These are phyloP conservation scores for Schoenoplectus triqueter DNA, from an alignment of 202 grass and related monocot genomes.

Conservation along the genomic window DNA sequence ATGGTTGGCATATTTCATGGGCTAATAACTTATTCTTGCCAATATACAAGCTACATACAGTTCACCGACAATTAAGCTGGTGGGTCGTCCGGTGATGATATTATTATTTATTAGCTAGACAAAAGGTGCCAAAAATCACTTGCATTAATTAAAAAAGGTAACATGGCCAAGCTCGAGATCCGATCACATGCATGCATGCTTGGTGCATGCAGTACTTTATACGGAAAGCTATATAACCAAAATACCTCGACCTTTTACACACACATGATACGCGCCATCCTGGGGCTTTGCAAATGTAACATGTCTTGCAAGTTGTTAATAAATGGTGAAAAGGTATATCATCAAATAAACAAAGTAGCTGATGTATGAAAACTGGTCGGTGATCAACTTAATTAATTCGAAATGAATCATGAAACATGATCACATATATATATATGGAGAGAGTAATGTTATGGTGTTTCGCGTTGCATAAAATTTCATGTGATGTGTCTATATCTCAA, in stretches of 20 bases:
- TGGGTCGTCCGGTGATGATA: background rate
- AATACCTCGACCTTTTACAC: background rate
- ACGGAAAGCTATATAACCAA: background rate
- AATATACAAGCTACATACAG: background rate
- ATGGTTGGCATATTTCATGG: background rate
- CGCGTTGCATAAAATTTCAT: no score
- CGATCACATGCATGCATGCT: background rate
- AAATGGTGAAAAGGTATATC: background rate
- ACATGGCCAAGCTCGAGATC: slow-evolving; percentile 11
- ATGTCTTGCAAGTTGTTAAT: background rate
- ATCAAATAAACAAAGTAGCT: background rate
- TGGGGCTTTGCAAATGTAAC: background rate
- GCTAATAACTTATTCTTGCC: background rate
- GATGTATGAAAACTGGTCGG: background rate
- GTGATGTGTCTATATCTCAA: no score
- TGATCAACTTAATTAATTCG: no score
- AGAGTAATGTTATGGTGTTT: no score
- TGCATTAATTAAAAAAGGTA: background rate
- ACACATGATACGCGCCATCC: background rate
- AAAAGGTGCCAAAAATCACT: slow-evolving; percentile 15
- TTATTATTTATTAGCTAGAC: slow-evolving; percentile 21
- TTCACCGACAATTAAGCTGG: slow-evolving; percentile 11
- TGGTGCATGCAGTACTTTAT: background rate
- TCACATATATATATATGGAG: no score
- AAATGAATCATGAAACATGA: no score